These are phyloP conservation scores for Lithospermum erythrorhizon DNA, from an alignment of 257 asterid species.

Conservation along the genomic window DNA sequence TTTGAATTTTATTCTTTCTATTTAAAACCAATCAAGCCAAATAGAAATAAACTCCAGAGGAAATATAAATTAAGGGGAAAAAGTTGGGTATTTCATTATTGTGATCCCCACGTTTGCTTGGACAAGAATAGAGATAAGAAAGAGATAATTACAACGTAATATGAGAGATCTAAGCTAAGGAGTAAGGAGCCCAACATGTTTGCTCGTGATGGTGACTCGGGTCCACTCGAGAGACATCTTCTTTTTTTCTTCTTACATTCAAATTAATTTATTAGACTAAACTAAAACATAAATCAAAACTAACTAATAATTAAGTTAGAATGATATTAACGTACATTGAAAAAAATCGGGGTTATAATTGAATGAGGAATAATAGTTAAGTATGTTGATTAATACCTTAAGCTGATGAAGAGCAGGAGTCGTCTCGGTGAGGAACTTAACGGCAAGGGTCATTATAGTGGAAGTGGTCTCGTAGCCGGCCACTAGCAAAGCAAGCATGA, in stretches of 20 bases:
- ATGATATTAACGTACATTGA: too few relatives aligned
- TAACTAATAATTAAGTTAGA: too few relatives aligned
- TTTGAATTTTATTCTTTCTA: too few relatives aligned
- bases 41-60: too few relatives aligned
- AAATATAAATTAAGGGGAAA: too few relatives aligned
- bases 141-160: constrained; percentile 22
- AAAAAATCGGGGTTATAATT: too few relatives aligned
- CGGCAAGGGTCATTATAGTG: constrained; percentile 91
- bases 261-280: neutral
- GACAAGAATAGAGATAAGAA: constrained; percentile 53
- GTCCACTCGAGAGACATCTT: constrained; percentile 20
- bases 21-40: too few relatives aligned
- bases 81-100: neutral
- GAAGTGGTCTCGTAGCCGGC: constrained; percentile 98
- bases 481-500: constrained; percentile 80
- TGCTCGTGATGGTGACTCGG: constrained; percentile 18
- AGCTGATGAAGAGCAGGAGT: constrained; percentile 73
- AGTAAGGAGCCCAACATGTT: constrained; percentile 28
- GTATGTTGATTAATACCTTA: constrained; percentile 34
- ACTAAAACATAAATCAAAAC: neutral
- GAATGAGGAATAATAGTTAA: too few relatives aligned
- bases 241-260: neutral
- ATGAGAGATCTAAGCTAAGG: constrained; percentile 13
- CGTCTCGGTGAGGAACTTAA: constrained; percentile 69
- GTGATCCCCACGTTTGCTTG: constrained; percentile 24